A percentile compares a stretch with the other conserved stretches of the same genome.
Conservation (phyloP, 495 filamentous ascomycete genomes). For the Penicillium paxilli region DNA sequence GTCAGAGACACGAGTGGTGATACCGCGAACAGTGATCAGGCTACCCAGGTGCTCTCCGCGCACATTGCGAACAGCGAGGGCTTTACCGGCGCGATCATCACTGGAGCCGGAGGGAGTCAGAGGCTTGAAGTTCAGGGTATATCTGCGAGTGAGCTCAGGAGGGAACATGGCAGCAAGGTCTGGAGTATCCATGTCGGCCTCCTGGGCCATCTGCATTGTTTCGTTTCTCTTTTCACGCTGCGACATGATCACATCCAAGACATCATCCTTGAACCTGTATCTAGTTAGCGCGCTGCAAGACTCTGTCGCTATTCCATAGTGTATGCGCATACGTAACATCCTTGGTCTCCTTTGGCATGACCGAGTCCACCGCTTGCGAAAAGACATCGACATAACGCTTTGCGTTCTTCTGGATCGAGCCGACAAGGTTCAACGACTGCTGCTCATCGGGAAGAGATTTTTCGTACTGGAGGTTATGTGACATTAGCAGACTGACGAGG, state of each 20-base stretch:
- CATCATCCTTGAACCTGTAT: slow-evolving; percentile 88
- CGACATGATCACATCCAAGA: slow-evolving; percentile 93
- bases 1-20: slow-evolving; percentile 92
- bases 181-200: slow-evolving; percentile 63
- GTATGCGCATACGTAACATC: slow-evolving; percentile 68
- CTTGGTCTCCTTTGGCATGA: slow-evolving; percentile 75
- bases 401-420: slow-evolving; percentile 86
- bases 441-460: slow-evolving; percentile 60
- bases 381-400: slow-evolving; percentile 92
- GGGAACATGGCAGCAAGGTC: slow-evolving; percentile 68
- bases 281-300: slow-evolving; percentile 5
- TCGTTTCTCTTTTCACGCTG: slow-evolving; percentile 87
- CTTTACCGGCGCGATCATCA: slow-evolving; percentile 65
- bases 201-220: slow-evolving; percentile 63
- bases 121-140: slow-evolving; percentile 94
- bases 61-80: slow-evolving; percentile 89
- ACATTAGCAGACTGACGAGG: neutral
- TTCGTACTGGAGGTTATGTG: slow-evolving; percentile 60
- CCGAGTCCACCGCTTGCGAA: slow-evolving; percentile 81
- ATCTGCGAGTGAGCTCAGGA: slow-evolving; percentile 86
- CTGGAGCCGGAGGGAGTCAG: slow-evolving; percentile 68
- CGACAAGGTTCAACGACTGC: slow-evolving; percentile 66
- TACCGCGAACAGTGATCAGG: slow-evolving; percentile 92
- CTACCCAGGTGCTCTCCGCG: slow-evolving; percentile 88
- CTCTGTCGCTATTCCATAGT: neutral